Conservation (phyloP, 345 rosid species). For the Draba incana region DNA sequence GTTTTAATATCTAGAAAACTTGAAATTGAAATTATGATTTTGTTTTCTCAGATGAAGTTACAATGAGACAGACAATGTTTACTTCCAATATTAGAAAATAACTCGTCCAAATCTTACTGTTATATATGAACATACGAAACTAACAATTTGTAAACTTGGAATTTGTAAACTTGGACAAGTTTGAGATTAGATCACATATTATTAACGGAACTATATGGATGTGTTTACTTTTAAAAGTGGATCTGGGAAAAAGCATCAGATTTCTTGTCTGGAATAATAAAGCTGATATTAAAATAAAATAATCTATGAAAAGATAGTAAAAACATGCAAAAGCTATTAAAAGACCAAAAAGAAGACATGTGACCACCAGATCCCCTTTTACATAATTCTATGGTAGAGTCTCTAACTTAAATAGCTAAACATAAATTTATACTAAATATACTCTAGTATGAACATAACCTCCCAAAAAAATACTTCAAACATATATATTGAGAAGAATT, state of each 20-base stretch:
- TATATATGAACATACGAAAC: too few species aligned
- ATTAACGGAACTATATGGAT: slow-evolving; percentile 9
- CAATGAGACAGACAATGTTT: too few species aligned
- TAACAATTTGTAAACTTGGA: too few species aligned
- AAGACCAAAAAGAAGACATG: slow-evolving; percentile 36
- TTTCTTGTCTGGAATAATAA: slow-evolving; percentile 21
- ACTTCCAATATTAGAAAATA: too few species aligned
- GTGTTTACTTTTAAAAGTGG: slow-evolving; percentile 24
- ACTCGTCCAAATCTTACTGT: too few species aligned
- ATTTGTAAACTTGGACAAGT: too few species aligned
- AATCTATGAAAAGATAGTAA: slow-evolving; percentile 35
- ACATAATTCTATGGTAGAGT: slow-evolving; percentile 20
- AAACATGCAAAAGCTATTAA: slow-evolving; percentile 34
- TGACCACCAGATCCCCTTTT: slow-evolving; percentile 35
- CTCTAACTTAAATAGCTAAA: neutral
- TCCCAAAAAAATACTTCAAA: too few species aligned
- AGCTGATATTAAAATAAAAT: neutral
- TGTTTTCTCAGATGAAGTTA: too few species aligned
- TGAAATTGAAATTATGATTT: too few species aligned
- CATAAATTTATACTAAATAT: neutral
- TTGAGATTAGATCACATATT: neutral
- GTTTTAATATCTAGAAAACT: too few species aligned
- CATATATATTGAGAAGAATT: too few species aligned
- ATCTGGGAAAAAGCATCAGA: slow-evolving; percentile 19
- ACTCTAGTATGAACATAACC: neutral